Conservation (phyloP, 352 stramenopile genomes). For the Pythium myriotylum region DNA sequence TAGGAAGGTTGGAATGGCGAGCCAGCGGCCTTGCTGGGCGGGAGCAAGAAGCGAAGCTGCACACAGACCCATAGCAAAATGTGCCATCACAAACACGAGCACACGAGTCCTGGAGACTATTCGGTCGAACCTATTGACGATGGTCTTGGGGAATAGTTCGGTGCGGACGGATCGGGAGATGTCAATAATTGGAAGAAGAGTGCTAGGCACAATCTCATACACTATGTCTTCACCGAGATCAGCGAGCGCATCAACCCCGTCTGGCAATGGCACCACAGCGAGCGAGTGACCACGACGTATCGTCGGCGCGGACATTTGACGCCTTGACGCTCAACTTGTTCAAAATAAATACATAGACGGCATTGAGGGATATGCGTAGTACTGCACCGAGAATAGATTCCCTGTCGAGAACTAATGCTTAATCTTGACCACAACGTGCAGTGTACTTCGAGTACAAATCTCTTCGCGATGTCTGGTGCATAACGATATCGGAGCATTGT, state of each 20-base stretch:
- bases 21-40: background rate
- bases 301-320: background rate
- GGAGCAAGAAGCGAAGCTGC: background rate
- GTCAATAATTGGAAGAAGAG: slow-evolving; percentile 8
- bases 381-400: no score
- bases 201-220: slow-evolving; percentile 14
- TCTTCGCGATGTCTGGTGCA: no score
- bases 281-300: background rate
- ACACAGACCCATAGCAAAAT: background rate
- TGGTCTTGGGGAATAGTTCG: background rate
- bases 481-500: no score
- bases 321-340: no score
- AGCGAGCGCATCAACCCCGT: background rate
- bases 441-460: no score
- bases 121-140: background rate
- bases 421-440: no score
- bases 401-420: no score
- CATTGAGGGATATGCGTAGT: no score
- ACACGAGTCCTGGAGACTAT: background rate
- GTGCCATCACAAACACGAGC: background rate
- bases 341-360: no score
- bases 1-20: slow-evolving; percentile 7
- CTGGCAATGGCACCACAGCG: background rate
- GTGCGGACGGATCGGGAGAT: slow-evolving; percentile 15
- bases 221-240: background rate